Conservation (phyloP, 2,329 filamentous ascomycete genomes). For the Microcyclospora pomicola region DNA sequence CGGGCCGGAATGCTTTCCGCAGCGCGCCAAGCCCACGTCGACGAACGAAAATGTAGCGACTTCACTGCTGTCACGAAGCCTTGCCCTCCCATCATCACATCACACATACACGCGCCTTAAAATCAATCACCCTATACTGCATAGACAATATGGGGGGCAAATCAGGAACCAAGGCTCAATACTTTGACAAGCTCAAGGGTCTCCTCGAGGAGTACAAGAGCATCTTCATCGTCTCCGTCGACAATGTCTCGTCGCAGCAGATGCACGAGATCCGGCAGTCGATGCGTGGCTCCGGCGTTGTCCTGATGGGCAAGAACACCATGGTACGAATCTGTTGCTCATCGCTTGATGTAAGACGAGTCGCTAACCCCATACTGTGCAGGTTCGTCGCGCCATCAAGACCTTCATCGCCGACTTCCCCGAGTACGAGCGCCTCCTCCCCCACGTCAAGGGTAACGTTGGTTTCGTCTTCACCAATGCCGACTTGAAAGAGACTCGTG, state of each 20-base stretch:
- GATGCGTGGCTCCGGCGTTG: conserved; percentile 82
- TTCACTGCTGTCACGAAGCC: no score
- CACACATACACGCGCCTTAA: no score
- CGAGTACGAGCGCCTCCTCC: conserved; percentile 96
- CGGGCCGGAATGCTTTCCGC: no score
- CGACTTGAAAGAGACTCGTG: conserved; percentile 82
- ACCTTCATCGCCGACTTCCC: conserved; percentile 81
- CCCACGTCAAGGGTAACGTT: conserved; percentile 92
- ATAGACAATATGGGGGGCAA: conserved; percentile 42
- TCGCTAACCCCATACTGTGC: neutral
- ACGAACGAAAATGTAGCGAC: no score
- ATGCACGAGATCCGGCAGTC: conserved; percentile 99
- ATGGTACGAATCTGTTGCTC: conserved; percentile 51
- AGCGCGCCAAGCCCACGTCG: no score
- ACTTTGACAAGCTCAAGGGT: conserved; percentile 99
- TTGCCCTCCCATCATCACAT: no score
- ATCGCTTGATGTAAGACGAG: no score
- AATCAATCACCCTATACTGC: conserved; percentile 16
- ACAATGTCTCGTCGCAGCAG: conserved; percentile 99
- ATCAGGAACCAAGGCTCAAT: conserved; percentile 80
- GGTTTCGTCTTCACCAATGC: conserved; percentile 99
- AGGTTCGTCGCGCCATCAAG: conserved; percentile 94
- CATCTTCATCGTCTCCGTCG: conserved; percentile 67
- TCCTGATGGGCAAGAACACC: conserved; percentile 99
- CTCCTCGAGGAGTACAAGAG: conserved; percentile 93